A percentile compares a stretch with the other conserved stretches of the same genome.
Conservation (phyloP, 1,284 basidiomycete genomes). For the Trametes polyzona region DNA sequence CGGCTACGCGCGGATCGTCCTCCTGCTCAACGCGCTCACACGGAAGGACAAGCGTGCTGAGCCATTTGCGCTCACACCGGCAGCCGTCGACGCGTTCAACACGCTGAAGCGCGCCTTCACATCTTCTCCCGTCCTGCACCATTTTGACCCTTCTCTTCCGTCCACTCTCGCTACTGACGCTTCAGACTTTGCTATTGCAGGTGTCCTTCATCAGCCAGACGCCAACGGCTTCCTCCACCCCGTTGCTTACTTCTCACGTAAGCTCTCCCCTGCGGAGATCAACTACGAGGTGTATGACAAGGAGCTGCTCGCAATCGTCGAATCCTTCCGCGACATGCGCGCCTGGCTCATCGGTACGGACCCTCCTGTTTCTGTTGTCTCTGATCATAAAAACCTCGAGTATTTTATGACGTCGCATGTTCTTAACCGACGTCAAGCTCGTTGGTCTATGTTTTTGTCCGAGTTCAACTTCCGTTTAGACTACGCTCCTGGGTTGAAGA, state of each 20-base stretch:
- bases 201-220: slow-evolving; percentile 37
- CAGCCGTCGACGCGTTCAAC: slow-evolving; percentile 28
- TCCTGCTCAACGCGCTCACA: slow-evolving; percentile 32
- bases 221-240: slow-evolving; percentile 33
- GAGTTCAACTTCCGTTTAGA: slow-evolving; percentile 43
- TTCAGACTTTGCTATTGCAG: slow-evolving; percentile 30
- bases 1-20: slow-evolving; percentile 36
- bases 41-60: slow-evolving; percentile 16
- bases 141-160: slow-evolving; percentile 34
- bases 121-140: slow-evolving; percentile 34
- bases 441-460: slow-evolving; percentile 45
- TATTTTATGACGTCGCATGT: slow-evolving; percentile 39
- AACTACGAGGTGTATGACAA: slow-evolving; percentile 45
- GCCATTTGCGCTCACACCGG: slow-evolving; percentile 14
- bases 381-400: slow-evolving; percentile 43
- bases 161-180: slow-evolving; percentile 32
- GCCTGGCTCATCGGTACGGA: slow-evolving; percentile 36
- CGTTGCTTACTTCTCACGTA: slow-evolving; percentile 37
- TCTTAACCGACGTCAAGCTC: slow-evolving; percentile 44
- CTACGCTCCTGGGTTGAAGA: slow-evolving; percentile 34
- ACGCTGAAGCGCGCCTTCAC: slow-evolving; percentile 35
- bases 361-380: slow-evolving; percentile 31
- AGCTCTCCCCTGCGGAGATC: slow-evolving; percentile 36
- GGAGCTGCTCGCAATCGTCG: slow-evolving; percentile 42
- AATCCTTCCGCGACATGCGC: slow-evolving; percentile 37